Evolutionary conservation across 1,284 basidiomycete genomes (phyloP).

Genomic region (Fistulinella cinereoalba): DNA sequence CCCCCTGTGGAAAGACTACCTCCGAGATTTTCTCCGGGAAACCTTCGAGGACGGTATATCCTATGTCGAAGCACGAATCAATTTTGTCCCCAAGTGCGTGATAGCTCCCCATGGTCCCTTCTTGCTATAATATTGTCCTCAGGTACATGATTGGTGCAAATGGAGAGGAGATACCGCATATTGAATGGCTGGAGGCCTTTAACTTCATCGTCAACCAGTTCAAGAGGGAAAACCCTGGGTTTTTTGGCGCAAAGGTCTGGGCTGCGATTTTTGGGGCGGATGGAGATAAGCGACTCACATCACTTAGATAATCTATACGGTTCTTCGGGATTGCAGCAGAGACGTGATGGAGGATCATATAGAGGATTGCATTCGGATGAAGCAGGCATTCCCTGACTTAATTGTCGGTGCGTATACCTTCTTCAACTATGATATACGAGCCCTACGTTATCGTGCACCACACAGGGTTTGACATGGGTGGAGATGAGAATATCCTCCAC

Average conservation of each 20-base stretch:
- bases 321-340: constrained; percentile 53
- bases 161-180: constrained; percentile 58
- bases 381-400: constrained; percentile 70
- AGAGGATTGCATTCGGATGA: constrained; percentile 71
- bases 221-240: constrained; percentile 54
- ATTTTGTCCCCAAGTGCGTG: constrained; percentile 58
- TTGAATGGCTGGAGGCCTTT: constrained; percentile 59
- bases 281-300: neutral
- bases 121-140: neutral
- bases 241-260: constrained; percentile 59
- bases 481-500: constrained; percentile 62
- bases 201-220: constrained; percentile 55
- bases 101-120: neutral
- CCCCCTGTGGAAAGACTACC: constrained; percentile 26
- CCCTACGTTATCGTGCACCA: neutral
- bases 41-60: constrained; percentile 72
- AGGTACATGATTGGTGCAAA: constrained; percentile 55
- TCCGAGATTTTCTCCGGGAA: constrained; percentile 54
- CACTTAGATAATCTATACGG: constrained; percentile 67
- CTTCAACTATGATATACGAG: neutral
- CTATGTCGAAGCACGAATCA: constrained; percentile 69
- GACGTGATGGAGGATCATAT: constrained; percentile 65
- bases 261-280: constrained; percentile 4
- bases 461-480: constrained; percentile 77
- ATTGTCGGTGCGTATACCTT: constrained; percentile 51